Base-by-base conservation (phyloP, 163 green algal genomes). In the Scenedesmus sp. region DNA sequence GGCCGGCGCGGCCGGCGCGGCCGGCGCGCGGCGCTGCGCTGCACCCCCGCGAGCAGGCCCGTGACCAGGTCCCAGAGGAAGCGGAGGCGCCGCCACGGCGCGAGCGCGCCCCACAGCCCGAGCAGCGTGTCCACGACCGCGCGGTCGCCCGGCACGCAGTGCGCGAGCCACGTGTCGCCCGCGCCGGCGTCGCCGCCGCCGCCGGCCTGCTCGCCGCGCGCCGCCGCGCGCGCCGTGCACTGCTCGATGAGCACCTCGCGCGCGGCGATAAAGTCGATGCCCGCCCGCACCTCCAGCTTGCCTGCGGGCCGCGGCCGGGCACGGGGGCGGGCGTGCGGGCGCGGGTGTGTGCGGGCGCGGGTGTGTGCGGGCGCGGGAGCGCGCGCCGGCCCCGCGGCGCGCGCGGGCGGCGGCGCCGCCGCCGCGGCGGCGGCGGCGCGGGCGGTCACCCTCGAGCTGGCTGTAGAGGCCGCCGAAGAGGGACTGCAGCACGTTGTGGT, bases 261-360 rank as follows among this genome's bases (percentile, higher is more conserved):
- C 18, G 71, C 71, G 22, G 71, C 71, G 14, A 80, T 80, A 44
- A 80, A 80, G 44, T 80, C 71, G 18, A 64, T 24, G 44, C 71
- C 71, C 4, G 71, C 71, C 7, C 45, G 18, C 26, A 80, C 58
- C n/a, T 80, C 47, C 2, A 80, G 58, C 47, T 80, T 62, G 3
- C 53, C 71, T 76, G 53, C 67, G 60, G 4, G 33, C 39, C 53
- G 9, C 4, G 7, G 39, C 7, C 66, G 26, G 53, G 66, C n/a
- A 63, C 10, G 33, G 18, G 29, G 13, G 22, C 31, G n/a, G n/a
- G n/a, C n/a, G n/a, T n/a, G n/a, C n/a, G n/a, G n/a, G n/a, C n/a
- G n/a, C n/a, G n/a, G n/a, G n/a, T n/a, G n/a, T n/a, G 47, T 4
- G 20, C 60, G 2, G 4, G 24, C 22, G 47, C 29, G 47, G 60